Conservation (phyloP, 441 rosid species). For the Gossypium trilobum region DNA sequence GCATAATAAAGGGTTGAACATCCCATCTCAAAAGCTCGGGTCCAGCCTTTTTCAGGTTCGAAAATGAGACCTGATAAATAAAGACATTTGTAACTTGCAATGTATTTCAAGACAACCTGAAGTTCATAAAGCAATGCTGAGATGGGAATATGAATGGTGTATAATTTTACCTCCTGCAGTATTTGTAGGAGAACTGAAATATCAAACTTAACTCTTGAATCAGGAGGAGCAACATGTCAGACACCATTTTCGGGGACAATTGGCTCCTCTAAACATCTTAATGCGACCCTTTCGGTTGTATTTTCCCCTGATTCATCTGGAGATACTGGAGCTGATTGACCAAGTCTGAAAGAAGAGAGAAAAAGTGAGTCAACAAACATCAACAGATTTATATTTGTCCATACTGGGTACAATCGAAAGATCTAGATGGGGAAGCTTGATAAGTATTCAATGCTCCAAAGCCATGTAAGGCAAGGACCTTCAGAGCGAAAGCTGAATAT, state of each 20-base stretch:
- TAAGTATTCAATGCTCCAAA: background rate
- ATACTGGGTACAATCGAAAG: background rate
- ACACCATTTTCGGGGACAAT: conserved; percentile 19
- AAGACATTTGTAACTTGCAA: background rate
- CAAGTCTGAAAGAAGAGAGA: background rate
- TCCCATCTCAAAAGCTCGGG: conserved; percentile 36
- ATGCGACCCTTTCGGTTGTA: conserved; percentile 7
- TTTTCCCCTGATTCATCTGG: background rate
- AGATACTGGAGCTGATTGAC: background rate
- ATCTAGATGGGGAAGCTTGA: background rate
- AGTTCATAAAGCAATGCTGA: background rate
- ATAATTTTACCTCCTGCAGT: conserved; percentile 11
- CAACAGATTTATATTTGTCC: background rate
- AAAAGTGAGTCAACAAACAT: background rate
- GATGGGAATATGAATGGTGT: background rate
- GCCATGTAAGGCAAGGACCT: background rate
- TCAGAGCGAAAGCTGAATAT: background rate
- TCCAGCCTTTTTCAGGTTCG: conserved; percentile 25
- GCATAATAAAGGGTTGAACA: conserved; percentile 31
- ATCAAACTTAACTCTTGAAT: conserved; percentile 23
- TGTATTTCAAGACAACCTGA: background rate
- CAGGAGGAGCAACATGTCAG: conserved; percentile 11
- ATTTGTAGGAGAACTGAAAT: conserved; percentile 30
- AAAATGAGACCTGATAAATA: conserved; percentile 22
- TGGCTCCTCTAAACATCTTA: conserved; percentile 13